Conservation (phyloP, 2,329 filamentous ascomycete genomes). For the Corynespora cassiicola region DNA sequence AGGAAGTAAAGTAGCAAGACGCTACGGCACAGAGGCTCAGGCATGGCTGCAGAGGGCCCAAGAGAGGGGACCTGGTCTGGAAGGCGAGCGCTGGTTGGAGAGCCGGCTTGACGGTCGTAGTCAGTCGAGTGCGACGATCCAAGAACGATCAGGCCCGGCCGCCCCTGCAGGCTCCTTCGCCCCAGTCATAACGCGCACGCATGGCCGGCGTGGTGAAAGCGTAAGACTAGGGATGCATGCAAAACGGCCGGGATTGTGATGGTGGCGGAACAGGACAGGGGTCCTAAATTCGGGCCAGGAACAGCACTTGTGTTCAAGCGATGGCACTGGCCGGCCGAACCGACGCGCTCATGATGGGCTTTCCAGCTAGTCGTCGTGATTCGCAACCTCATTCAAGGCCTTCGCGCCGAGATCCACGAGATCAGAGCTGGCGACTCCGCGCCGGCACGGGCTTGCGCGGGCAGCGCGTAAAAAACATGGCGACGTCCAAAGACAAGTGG, state of each 20-base stretch:
- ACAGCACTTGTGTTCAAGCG: constrained; percentile 20
- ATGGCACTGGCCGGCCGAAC: constrained; percentile 27
- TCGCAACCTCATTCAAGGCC: constrained; percentile 10
- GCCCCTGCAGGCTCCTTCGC: constrained; percentile 32
- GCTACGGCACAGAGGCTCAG: constrained; percentile 29
- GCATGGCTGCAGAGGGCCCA: constrained; percentile 25
- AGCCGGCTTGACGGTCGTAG: constrained; percentile 31
- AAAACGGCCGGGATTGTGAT: constrained; percentile 23
- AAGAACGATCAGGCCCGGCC: constrained; percentile 22
- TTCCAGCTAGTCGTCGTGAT: constrained; percentile 12
- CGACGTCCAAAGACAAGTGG: too few relatives aligned
- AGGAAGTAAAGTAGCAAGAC: constrained; percentile 34
- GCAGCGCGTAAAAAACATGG: too few relatives aligned
- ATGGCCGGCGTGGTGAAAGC: constrained; percentile 23
- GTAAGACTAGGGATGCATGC: constrained; percentile 30
- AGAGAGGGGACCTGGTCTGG: constrained; percentile 28
- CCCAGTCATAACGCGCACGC: constrained; percentile 25
- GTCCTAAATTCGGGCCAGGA: constrained; percentile 31
- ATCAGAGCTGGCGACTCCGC: constrained; percentile 1
- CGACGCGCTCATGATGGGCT: constrained; percentile 6
- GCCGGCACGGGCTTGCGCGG: too few relatives aligned
- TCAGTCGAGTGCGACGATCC: constrained; percentile 33
- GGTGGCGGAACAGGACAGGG: constrained; percentile 28
- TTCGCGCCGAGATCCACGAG: constrained; percentile 9
- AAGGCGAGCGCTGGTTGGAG: constrained; percentile 37